Evolutionary conservation across 805 yeast species (phyloP), one percentile per base, ranked within the genome.

Genomic region (Suhomyces canberraensis): DNA sequence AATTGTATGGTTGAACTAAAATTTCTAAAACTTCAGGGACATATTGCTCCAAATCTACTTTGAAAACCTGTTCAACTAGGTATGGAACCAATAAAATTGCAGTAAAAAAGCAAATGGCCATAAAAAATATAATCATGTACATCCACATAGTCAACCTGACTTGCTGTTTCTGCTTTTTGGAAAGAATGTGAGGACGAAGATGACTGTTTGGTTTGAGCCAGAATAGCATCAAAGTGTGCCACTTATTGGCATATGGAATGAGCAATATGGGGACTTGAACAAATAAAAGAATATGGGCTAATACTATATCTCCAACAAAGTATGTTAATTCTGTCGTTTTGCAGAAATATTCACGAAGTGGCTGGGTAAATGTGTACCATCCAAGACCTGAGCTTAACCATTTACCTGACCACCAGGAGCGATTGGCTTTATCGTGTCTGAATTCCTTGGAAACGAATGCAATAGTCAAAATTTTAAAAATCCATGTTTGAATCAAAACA

Each of bases 361-460:
- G 89, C 44, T 81, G 89, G 2, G 80, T 62, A 4, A 82, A 35
- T 0, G 76, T 62, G 31, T 72, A 56, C 77, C 81, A 76, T 0
- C 89, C 87, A 30, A 82, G 63, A 0, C 79, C 79, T 0, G 80
- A 69, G 11, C 69, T 70, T 31, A 73, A 50, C 91, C 91, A 84
- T 38, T 71, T 76, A 0, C 90, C 89, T 8, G 86, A 74, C 47
- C 90, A 84, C 87, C 88, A 82, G 2, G 90, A 81, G 25, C 74
- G 54, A 48, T 81, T 84, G 0, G 85, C 61, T 30, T 66, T 71
- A 43, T 75, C 83, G 45, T 73, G 77, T 39, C 69, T 73, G 46
- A 72, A 72, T 50, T 87, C 95, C 32, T 82, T 69, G 6, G 84
- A 74, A 27, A 85, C 54, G 4, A 81, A 44, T 0, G 76, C 31